Evolutionary conservation across 257 asterid genomes (phyloP).

Genomic region (Solanum lycopersicoides): DNA sequence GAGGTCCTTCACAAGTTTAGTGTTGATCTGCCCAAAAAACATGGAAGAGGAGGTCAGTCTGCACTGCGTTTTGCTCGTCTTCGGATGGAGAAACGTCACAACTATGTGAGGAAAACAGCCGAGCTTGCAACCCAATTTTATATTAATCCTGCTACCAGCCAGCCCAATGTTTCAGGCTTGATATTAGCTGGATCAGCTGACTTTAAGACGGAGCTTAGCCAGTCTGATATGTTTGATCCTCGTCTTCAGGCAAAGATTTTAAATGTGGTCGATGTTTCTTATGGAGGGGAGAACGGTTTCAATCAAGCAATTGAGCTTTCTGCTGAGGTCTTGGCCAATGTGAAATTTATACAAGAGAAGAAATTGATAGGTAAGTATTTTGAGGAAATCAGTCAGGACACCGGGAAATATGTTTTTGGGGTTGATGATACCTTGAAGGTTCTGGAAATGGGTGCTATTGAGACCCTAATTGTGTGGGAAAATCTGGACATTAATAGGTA

Average conservation of each 20-base stretch:
- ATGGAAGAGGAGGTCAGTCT: conserved; percentile 40
- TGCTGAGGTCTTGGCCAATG: conserved; percentile 28
- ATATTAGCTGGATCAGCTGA: conserved; percentile 38
- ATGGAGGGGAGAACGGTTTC: conserved; percentile 35
- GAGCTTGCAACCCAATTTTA: conserved; percentile 30
- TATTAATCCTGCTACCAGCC: conserved; percentile 26
- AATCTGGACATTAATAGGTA: conserved; percentile 27
- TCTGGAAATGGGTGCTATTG: conserved; percentile 35
- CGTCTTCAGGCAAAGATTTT: conserved; percentile 30
- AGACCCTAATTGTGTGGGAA: conserved; percentile 35
- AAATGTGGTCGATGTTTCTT: conserved; percentile 31
- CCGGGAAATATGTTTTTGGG: conserved; percentile 32
- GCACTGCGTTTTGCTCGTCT: conserved; percentile 36
- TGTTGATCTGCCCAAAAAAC: conserved; percentile 37
- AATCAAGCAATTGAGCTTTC: conserved; percentile 31
- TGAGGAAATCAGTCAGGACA: conserved; percentile 39
- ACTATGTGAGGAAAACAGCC: conserved; percentile 27
- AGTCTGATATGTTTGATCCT: conserved; percentile 23
- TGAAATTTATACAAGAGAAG: conserved; percentile 35
- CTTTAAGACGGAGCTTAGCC: conserved; percentile 35
- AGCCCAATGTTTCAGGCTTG: conserved; percentile 25
- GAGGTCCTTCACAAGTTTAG: conserved; percentile 31
- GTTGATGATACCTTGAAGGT: conserved; percentile 28
- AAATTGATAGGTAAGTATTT: conserved; percentile 27
- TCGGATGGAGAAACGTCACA: conserved; percentile 36